A percentile compares a stretch with the other conserved stretches of the same genome.
phyloP scores from a whole-genome alignment of 2,329 filamentous ascomycete species.

The Fusarium armeniacum region DNA sequence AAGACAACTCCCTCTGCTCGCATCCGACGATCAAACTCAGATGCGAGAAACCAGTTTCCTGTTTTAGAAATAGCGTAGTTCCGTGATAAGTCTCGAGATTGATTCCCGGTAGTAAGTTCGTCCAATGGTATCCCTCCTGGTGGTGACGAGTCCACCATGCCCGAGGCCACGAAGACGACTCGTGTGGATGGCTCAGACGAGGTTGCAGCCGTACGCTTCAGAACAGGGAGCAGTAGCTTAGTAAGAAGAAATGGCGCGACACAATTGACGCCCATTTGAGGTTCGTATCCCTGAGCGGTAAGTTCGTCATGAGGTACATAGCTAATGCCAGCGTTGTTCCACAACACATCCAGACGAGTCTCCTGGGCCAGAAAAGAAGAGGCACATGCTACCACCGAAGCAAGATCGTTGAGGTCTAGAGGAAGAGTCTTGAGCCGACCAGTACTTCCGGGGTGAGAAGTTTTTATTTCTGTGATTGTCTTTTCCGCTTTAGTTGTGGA shows the following conservation, averaged over 20 bases:
- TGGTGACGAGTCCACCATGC: slow-evolving; percentile 45
- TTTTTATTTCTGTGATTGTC: slow-evolving; percentile 50
- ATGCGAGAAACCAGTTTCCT: slow-evolving; percentile 53
- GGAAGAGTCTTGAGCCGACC: slow-evolving; percentile 51
- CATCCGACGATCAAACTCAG: slow-evolving; percentile 51
- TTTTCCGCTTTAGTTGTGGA: slow-evolving; percentile 2
- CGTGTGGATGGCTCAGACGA: slow-evolving; percentile 38
- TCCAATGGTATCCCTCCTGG: slow-evolving; percentile 49
- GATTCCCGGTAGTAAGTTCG: slow-evolving; percentile 29
- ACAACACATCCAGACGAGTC: slow-evolving; percentile 59
- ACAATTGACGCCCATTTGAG: slow-evolving; percentile 53
- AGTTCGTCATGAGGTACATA: background rate
- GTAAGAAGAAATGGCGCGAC: slow-evolving; percentile 54
- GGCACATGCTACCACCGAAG: slow-evolving; percentile 56
- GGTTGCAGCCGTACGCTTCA: slow-evolving; percentile 43
- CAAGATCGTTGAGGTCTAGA: slow-evolving; percentile 60
- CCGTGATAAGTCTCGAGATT: slow-evolving; percentile 32
- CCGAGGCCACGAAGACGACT: slow-evolving; percentile 52
- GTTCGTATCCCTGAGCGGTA: slow-evolving; percentile 51
- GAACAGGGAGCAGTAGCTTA: slow-evolving; percentile 51
- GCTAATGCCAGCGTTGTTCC: slow-evolving; percentile 55
- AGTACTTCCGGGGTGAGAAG: background rate
- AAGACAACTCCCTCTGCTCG: slow-evolving; percentile 46
- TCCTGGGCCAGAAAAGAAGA: slow-evolving; percentile 56
- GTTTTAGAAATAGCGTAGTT: slow-evolving; percentile 56